Percentiles rank a stretch among this genome's conserved stretches.
These are phyloP conservation scores for Neotropicomus parvogracilis DNA, from an alignment of 1,284 basidiomycete species.

Conservation along the genomic window DNA sequence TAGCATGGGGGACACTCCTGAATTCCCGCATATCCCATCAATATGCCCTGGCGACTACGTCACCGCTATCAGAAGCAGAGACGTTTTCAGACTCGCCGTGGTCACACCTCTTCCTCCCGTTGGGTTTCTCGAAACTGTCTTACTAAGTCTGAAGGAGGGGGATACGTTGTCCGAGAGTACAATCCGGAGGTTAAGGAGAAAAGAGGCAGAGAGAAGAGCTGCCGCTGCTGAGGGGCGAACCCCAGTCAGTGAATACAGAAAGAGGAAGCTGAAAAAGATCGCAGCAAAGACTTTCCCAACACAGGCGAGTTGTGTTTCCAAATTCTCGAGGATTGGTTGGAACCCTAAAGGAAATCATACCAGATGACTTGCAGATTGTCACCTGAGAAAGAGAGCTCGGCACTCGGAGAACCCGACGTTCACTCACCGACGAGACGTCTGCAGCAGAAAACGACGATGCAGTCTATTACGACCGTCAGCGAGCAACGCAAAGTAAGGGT, in stretches of 20 bases:
- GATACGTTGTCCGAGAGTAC: conserved; percentile 28
- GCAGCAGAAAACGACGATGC: not conserved
- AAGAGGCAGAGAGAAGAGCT: conserved; percentile 19
- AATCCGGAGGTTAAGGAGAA: conserved; percentile 25
- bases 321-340: not conserved
- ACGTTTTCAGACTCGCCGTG: conserved; percentile 19
- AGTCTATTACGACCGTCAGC: not conserved
- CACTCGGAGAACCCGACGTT: not conserved
- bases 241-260: conserved; percentile 25
- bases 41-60: conserved; percentile 16
- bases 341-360: not conserved
- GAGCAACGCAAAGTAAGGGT: conserved; percentile 7
- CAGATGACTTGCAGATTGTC: not conserved
- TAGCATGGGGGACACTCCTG: conserved; percentile 21
- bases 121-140: conserved; percentile 21
- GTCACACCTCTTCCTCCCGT: conserved; percentile 23
- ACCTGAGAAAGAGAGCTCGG: conserved; percentile 2
- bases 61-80: not conserved
- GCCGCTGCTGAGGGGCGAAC: conserved; percentile 23
- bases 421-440: not conserved
- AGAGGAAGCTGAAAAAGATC: conserved; percentile 22
- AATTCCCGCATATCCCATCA: conserved; percentile 15
- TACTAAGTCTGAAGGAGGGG: conserved; percentile 26
- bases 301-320: conserved; percentile 13
- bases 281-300: conserved; percentile 4